phyloP scores from a whole-genome alignment of 2,329 filamentous ascomycete genomes.

The Aspergillus puulaauensis region DNA sequence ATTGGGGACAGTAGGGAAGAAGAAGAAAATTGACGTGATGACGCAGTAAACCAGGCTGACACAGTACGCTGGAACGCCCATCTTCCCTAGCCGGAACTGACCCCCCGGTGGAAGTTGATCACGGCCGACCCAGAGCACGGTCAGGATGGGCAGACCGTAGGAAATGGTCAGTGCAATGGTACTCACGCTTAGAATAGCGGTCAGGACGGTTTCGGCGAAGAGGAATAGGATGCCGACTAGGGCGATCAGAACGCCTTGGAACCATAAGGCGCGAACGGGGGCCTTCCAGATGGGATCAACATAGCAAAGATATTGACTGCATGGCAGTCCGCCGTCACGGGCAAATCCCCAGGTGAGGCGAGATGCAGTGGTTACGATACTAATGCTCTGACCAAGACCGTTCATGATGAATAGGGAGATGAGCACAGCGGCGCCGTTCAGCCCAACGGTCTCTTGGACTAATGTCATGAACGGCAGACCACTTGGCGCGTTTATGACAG shows the following conservation, averaged over 20 bases:
- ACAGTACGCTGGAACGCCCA: constrained; percentile 46
- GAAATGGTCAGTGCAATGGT: constrained; percentile 58
- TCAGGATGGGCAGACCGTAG: constrained; percentile 52
- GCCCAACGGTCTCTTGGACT: constrained; percentile 40
- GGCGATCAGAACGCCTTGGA: constrained; percentile 48
- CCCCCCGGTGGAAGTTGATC: constrained; percentile 49
- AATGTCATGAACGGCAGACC: constrained; percentile 53
- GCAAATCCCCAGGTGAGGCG: constrained; percentile 57
- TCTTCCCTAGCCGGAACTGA: constrained; percentile 46
- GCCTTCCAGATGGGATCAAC: constrained; percentile 53
- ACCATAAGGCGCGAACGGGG: constrained; percentile 53
- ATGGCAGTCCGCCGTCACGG: constrained; percentile 52
- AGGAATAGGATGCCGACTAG: constrained; percentile 56
- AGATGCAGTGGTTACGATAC: constrained; percentile 52
- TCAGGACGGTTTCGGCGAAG: constrained; percentile 54
- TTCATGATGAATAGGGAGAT: constrained; percentile 57
- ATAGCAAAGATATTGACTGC: constrained; percentile 45
- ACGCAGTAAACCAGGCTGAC: constrained; percentile 53
- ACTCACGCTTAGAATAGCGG: constrained; percentile 58
- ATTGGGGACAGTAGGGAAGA: constrained; percentile 50
- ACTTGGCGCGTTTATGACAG: constrained; percentile 35
- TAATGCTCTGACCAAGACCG: constrained; percentile 54
- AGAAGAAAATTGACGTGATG: constrained; percentile 56
- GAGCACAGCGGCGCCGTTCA: constrained; percentile 49
- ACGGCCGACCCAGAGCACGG: constrained; percentile 51